These are phyloP conservation scores for Diaporthe citri DNA, from an alignment of 2,329 filamentous ascomycete genomes.

Conservation along the genomic window DNA sequence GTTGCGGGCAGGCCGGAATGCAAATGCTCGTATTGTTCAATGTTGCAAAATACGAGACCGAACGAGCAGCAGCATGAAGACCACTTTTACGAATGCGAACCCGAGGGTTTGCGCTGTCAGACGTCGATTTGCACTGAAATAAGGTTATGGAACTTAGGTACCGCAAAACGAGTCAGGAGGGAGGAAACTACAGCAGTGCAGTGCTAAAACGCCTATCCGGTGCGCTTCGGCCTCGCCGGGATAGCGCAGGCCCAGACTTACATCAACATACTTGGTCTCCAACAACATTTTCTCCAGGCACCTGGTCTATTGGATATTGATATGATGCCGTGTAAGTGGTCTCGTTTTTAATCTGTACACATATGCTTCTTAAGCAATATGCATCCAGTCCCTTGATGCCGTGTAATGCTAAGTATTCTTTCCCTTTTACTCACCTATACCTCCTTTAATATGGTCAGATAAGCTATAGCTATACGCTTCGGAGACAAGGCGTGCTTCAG, in stretches of 20 bases:
- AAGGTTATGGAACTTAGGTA: not conserved
- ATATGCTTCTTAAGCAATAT: no score
- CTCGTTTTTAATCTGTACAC: no score
- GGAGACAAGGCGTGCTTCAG: not conserved
- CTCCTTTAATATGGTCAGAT: not conserved
- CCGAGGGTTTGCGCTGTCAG: not conserved
- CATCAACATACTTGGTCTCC: not conserved
- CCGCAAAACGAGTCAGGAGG: not conserved
- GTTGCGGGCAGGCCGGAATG: not conserved
- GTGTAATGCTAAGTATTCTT: not conserved
- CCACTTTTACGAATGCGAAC: not conserved
- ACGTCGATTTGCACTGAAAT: not conserved
- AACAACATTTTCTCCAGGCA: not conserved
- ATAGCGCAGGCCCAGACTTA: not conserved
- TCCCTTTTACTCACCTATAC: not conserved
- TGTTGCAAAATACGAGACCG: conserved; percentile 7
- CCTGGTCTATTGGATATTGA: no score
- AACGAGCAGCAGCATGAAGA: not conserved
- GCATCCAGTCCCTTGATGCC: no score
- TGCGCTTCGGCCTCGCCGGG: not conserved
- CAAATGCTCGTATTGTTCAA: not conserved
- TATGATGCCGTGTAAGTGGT: no score
- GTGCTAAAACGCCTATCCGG: not conserved
- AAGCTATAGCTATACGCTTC: not conserved
- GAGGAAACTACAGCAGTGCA: not conserved